A percentile compares a stretch with the other conserved stretches of the same genome.
Evolutionary conservation across 2,329 filamentous ascomycete species (phyloP).

Genomic region (Hymenoscyphus linearis): DNA sequence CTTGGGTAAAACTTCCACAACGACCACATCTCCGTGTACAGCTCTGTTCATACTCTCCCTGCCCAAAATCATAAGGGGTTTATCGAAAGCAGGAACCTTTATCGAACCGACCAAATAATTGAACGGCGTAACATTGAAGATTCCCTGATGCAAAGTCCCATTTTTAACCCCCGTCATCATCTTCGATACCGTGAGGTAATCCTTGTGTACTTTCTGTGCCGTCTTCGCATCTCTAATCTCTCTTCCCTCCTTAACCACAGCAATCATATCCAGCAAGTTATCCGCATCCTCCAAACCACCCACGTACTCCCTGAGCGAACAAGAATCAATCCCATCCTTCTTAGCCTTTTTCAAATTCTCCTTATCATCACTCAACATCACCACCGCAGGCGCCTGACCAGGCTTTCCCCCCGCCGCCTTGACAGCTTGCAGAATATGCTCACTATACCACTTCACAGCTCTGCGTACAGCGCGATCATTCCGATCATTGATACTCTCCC

Average conservation of each 20-base stretch:
- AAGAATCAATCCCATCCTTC: constrained; percentile 64
- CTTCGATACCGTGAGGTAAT: constrained; percentile 83
- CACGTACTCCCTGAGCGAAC: constrained; percentile 74
- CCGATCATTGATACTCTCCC: constrained; percentile 91
- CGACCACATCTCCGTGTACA: constrained; percentile 86
- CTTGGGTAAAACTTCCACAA: constrained; percentile 86
- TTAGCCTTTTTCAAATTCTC: constrained; percentile 81
- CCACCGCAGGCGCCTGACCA: constrained; percentile 64
- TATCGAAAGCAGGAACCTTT: constrained; percentile 84
- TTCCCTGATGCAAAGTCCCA: constrained; percentile 85
- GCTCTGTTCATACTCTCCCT: constrained; percentile 95
- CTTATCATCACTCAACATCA: constrained; percentile 92
- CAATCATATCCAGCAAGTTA: constrained; percentile 87
- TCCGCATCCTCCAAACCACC: constrained; percentile 76
- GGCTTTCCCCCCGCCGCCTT: constrained; percentile 46
- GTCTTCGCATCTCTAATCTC: constrained; percentile 59
- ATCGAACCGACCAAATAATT: constrained; percentile 96
- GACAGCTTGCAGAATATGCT: constrained; percentile 65
- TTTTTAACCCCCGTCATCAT: constrained; percentile 92
- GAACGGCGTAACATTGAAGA: constrained; percentile 94
- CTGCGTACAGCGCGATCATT: constrained; percentile 88
- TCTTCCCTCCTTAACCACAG: constrained; percentile 65
- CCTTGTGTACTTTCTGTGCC: constrained; percentile 70
- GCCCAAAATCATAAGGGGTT: constrained; percentile 79
- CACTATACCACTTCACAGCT: constrained; percentile 84